Conservation (phyloP, 768 basidiomycete genomes). For the Hypholoma sublateritium region DNA sequence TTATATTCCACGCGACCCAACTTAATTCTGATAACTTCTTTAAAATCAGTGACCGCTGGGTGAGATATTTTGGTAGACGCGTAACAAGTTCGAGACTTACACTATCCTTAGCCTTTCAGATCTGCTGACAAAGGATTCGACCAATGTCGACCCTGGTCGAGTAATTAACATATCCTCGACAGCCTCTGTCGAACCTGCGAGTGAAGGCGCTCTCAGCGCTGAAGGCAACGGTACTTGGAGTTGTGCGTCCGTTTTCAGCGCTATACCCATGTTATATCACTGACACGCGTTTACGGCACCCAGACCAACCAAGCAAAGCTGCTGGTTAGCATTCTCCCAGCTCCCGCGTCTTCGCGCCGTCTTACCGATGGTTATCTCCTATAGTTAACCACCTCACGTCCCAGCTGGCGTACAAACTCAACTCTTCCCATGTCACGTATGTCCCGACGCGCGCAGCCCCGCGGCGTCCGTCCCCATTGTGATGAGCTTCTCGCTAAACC, state of each 20-base stretch:
- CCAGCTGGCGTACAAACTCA: conserved; percentile 66
- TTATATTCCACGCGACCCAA: background rate
- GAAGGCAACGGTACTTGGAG: conserved; percentile 72
- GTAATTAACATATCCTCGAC: conserved; percentile 85
- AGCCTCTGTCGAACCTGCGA: conserved; percentile 52
- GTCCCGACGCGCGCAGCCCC: conserved; percentile 21
- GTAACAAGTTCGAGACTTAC: background rate
- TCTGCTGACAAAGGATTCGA: conserved; percentile 65
- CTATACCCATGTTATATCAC: background rate
- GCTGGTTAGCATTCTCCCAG: conserved; percentile 43
- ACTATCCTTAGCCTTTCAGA: conserved; percentile 45
- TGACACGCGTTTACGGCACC: background rate
- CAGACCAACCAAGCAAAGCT: conserved; percentile 85
- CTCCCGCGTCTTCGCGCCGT: background rate
- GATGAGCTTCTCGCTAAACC: background rate
- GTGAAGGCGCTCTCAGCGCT: conserved; percentile 50
- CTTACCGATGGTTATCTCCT: background rate
- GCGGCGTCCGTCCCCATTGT: too few relatives aligned
- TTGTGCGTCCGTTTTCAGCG: conserved; percentile 49
- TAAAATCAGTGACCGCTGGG: conserved; percentile 51
- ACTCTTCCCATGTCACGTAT: conserved; percentile 60
- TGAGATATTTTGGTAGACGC: conserved; percentile 18
- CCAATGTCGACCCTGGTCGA: conserved; percentile 62
- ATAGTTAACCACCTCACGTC: conserved; percentile 79
- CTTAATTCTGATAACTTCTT: background rate